Conservation (phyloP, 495 filamentous ascomycete genomes). For the Aspergillus sclerotioniger region DNA sequence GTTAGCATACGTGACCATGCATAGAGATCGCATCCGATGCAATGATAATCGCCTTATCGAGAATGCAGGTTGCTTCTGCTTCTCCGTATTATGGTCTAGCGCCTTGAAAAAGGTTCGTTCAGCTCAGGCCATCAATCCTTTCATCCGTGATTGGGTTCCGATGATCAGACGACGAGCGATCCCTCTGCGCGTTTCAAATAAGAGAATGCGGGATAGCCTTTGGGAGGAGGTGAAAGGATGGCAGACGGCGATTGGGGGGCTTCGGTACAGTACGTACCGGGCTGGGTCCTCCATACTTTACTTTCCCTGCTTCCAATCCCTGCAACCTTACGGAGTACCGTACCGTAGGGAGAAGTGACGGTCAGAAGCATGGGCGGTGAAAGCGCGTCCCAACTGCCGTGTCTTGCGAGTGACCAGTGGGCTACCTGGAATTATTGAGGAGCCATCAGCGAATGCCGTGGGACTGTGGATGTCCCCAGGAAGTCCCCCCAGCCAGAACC, state of each 20-base stretch:
- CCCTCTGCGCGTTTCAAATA: not conserved
- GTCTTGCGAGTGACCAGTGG: not conserved
- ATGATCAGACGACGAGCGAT: not conserved
- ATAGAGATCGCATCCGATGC: not conserved
- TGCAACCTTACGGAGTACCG: no score
- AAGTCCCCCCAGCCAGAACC: not conserved
- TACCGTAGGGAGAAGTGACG: no score
- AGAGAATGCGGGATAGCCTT: not conserved
- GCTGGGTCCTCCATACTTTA: no score
- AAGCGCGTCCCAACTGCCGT: not conserved
- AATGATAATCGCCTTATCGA: not conserved
- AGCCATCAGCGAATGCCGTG: not conserved
- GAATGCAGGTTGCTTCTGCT: not conserved
- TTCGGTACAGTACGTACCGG: no score
- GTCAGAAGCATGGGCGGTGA: conserved; percentile 3
- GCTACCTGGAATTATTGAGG: not conserved
- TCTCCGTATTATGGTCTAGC: not conserved
- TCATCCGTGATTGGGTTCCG: not conserved
- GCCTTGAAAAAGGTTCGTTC: no score
- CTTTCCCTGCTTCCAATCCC: no score
- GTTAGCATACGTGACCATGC: not conserved
- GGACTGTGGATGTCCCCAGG: conserved; percentile 1
- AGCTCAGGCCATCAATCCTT: not conserved
- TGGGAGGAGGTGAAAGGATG: not conserved
- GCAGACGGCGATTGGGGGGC: not conserved